phyloP scores from a whole-genome alignment of 108 stramenopile species.

The Cyclostephanos tholiformis region DNA sequence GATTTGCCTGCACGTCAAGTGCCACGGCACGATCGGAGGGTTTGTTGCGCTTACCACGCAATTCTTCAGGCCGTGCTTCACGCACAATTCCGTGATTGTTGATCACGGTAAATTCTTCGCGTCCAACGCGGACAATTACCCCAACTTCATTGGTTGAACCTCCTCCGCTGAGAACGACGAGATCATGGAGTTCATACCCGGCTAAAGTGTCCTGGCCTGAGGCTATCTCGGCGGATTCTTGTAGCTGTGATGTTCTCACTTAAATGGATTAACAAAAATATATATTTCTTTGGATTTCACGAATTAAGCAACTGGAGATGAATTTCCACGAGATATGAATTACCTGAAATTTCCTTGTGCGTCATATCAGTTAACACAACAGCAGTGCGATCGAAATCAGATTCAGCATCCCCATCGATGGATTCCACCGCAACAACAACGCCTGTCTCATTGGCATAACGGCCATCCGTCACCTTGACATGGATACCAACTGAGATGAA shows the following conservation, averaged over 20 bases:
- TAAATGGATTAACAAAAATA: not conserved
- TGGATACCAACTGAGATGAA: slow-evolving; percentile 92
- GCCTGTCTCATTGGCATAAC: slow-evolving; percentile 95
- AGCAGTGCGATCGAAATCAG: slow-evolving; percentile 76
- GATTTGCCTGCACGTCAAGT: slow-evolving; percentile 87
- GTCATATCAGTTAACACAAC: slow-evolving; percentile 92
- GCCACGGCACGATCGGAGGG: slow-evolving; percentile 84
- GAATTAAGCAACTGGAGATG: not conserved
- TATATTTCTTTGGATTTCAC: not conserved
- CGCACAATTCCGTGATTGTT: slow-evolving; percentile 88
- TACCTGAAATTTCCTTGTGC: slow-evolving; percentile 86
- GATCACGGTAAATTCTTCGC: slow-evolving; percentile 91
- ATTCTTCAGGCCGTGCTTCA: slow-evolving; percentile 87
- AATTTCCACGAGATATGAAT: slow-evolving; percentile 4
- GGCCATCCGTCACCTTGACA: slow-evolving; percentile 96
- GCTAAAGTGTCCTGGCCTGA: slow-evolving; percentile 87
- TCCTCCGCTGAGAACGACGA: slow-evolving; percentile 89
- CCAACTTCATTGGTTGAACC: slow-evolving; percentile 90
- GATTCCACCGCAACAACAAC: slow-evolving; percentile 87
- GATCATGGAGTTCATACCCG: slow-evolving; percentile 89
- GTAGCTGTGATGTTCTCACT: slow-evolving; percentile 83
- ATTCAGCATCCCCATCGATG: slow-evolving; percentile 69
- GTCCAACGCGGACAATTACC: slow-evolving; percentile 90
- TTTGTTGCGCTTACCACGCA: slow-evolving; percentile 87
- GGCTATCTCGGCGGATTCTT: slow-evolving; percentile 87